Conservation (phyloP, 73 alveolate genomes). For the Blepharisma stoltei region DNA sequence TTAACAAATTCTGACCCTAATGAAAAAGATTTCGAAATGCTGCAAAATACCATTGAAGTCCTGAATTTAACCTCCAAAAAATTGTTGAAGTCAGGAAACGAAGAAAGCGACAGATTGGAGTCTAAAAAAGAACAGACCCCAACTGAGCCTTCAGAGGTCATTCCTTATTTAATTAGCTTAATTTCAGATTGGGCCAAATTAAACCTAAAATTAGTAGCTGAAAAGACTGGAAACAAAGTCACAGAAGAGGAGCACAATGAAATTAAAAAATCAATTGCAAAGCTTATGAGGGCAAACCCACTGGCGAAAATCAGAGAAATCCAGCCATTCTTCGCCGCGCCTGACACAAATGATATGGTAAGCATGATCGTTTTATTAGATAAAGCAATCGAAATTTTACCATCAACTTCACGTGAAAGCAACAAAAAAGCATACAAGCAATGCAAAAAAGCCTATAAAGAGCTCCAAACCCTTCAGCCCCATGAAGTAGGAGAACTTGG, state of each 20-base stretch:
- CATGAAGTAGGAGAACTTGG: slow-evolving; percentile 4
- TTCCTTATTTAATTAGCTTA: background rate
- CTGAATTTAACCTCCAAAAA: slow-evolving; percentile 12
- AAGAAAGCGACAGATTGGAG: background rate
- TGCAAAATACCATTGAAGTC: background rate
- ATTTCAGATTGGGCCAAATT: background rate
- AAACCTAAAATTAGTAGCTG: background rate
- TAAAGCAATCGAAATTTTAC: background rate
- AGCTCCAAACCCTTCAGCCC: background rate
- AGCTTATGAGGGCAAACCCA: background rate
- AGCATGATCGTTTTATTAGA: background rate
- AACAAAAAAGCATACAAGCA: background rate
- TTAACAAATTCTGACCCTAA: background rate
- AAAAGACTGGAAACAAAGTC: no score
- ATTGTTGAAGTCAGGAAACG: background rate
- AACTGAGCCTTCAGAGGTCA: background rate
- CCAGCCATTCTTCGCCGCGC: slow-evolving; percentile 8
- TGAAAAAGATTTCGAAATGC: background rate
- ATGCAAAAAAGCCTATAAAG: background rate
- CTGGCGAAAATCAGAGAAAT: background rate
- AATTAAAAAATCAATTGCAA: background rate
- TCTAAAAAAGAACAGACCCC: background rate
- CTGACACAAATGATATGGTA: slow-evolving; percentile 7
- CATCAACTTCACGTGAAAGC: background rate
- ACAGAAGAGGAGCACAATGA: background rate